phyloP scores from a whole-genome alignment of 1,284 basidiomycete genomes.

The Moesziomyces globuligerus region DNA sequence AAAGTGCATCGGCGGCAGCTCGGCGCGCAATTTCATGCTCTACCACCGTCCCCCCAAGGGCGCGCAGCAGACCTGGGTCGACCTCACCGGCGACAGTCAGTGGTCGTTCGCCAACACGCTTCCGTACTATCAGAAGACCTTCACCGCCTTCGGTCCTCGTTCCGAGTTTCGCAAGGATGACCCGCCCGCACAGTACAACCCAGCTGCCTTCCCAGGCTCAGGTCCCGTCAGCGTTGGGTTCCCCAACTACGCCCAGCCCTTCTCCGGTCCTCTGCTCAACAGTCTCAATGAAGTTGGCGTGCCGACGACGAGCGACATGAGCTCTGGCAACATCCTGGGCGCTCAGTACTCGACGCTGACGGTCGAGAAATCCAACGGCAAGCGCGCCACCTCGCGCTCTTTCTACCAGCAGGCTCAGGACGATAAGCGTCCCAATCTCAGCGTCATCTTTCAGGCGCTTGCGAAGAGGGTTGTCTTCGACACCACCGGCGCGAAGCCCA shows the following conservation, averaged over 20 bases:
- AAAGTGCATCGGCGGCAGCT: slow-evolving; percentile 53
- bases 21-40: slow-evolving; percentile 54
- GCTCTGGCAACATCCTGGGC: slow-evolving; percentile 58
- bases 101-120: slow-evolving; percentile 46
- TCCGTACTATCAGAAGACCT: slow-evolving; percentile 45
- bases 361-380: slow-evolving; percentile 31
- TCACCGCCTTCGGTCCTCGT: slow-evolving; percentile 41
- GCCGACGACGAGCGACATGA: slow-evolving; percentile 49
- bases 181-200: slow-evolving; percentile 42
- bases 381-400: slow-evolving; percentile 45
- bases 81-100: slow-evolving; percentile 42
- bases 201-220: slow-evolving; percentile 31
- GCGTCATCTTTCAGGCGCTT: slow-evolving; percentile 52
- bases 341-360: slow-evolving; percentile 59
- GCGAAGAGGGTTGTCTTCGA: slow-evolving; percentile 65
- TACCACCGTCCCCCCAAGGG: slow-evolving; percentile 45
- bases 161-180: slow-evolving; percentile 36
- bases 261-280: slow-evolving; percentile 40
- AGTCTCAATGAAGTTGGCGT: slow-evolving; percentile 48
- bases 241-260: slow-evolving; percentile 53
- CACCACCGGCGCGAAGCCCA: slow-evolving; percentile 65
- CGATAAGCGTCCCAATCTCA: slow-evolving; percentile 53
- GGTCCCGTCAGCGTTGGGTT: slow-evolving; percentile 48
- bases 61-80: slow-evolving; percentile 43
- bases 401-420: slow-evolving; percentile 41